Conservation (phyloP, 768 basidiomycete species). For the Suillus subalutaceus region DNA sequence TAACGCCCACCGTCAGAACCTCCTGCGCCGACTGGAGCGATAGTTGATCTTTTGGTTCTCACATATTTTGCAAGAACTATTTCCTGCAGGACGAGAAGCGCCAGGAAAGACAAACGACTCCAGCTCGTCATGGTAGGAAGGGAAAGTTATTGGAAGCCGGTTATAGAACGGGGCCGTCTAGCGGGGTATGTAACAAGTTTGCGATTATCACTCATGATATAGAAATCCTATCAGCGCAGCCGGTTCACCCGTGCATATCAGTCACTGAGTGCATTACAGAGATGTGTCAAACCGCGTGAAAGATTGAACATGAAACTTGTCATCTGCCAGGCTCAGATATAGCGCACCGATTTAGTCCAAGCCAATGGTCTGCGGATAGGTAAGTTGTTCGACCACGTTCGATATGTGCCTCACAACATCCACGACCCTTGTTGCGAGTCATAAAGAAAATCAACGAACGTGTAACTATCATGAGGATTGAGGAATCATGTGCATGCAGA, state of each 20-base stretch:
- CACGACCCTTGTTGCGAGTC: neutral
- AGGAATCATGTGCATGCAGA: neutral
- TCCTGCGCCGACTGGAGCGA: constrained; percentile 6
- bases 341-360: neutral
- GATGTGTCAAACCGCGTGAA: neutral
- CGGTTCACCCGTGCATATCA: neutral
- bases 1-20: constrained; percentile 5
- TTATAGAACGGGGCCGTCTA: neutral
- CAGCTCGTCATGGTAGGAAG: neutral
- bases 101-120: neutral
- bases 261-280: neutral
- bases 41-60: neutral
- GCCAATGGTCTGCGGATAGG: neutral
- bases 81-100: neutral
- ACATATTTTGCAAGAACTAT: neutral
- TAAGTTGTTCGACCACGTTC: neutral
- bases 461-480: neutral
- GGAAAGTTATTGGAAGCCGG: neutral
- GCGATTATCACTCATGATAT: neutral
- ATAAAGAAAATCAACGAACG: neutral
- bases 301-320: neutral
- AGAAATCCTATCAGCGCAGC: neutral
- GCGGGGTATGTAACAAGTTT: neutral
- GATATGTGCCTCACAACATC: neutral
- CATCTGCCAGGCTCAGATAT: neutral